A percentile compares a stretch with the other conserved stretches of the same genome.
Evolutionary conservation across 1,284 basidiomycete genomes (phyloP).

Genomic region (Moesziomyces sp.): DNA sequence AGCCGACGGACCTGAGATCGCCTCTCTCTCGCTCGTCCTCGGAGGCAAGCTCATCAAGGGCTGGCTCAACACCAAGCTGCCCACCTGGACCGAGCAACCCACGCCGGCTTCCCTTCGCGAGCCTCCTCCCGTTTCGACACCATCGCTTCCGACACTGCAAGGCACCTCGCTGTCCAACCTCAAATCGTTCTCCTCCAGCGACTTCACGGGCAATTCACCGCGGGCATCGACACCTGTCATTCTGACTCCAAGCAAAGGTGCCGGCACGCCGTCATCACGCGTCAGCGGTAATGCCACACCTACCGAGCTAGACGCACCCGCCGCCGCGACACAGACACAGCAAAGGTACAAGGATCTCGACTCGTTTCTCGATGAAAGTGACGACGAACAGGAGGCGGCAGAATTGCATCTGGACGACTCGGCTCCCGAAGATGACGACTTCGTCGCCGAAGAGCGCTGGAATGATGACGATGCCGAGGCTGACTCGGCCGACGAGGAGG

Average conservation of each 20-base stretch:
- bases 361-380: conserved; percentile 60
- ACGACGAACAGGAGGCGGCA: conserved; percentile 42
- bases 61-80: conserved; percentile 42
- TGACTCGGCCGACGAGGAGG: background rate
- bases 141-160: conserved; percentile 13
- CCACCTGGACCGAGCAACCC: conserved; percentile 25
- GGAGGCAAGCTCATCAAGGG: conserved; percentile 50
- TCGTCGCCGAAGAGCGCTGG: conserved; percentile 14
- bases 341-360: conserved; percentile 61
- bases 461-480: conserved; percentile 20
- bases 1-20: conserved; percentile 16
- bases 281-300: conserved; percentile 17
- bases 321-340: conserved; percentile 9
- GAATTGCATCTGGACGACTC: conserved; percentile 40
- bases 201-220: conserved; percentile 15
- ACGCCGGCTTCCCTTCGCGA: conserved; percentile 33
- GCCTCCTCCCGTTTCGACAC: conserved; percentile 17
- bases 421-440: conserved; percentile 58
- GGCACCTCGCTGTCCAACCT: conserved; percentile 29
- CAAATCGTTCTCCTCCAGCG: conserved; percentile 41
- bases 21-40: conserved; percentile 36
- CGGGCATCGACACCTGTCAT: conserved; percentile 9
- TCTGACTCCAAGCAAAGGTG: conserved; percentile 16
- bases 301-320: conserved; percentile 29
- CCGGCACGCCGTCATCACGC: conserved; percentile 9